phyloP scores from a whole-genome alignment of 495 filamentous ascomycete species.

The Neurospora sp. region DNA sequence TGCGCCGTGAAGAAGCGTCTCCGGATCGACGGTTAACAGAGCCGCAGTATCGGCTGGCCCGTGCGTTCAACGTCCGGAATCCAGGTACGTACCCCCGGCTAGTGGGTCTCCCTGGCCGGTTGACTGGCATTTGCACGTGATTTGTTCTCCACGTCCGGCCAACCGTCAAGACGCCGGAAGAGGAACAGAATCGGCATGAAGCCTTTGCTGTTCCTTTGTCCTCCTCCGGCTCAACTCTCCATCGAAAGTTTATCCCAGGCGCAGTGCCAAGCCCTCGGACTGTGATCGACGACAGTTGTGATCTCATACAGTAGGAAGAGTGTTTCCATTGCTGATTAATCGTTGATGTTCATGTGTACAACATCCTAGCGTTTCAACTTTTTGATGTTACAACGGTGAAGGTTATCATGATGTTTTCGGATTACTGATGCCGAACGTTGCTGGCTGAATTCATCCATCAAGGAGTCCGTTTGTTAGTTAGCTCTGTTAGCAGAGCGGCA shows the following conservation, averaged over 20 bases:
- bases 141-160: background rate
- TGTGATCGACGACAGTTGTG: background rate
- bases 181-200: background rate
- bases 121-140: background rate
- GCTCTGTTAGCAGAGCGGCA: background rate
- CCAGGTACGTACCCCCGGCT: background rate
- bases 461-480: background rate
- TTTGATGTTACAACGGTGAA: background rate
- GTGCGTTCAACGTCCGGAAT: background rate
- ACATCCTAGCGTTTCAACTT: background rate
- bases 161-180: background rate
- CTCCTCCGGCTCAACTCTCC: background rate
- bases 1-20: background rate
- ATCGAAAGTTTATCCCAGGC: background rate
- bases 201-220: background rate
- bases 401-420: background rate
- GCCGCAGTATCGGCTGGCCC: background rate
- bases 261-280: background rate
- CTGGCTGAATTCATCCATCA: background rate
- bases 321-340: background rate
- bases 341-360: background rate
- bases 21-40: background rate
- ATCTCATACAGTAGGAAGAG: background rate
- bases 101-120: background rate
- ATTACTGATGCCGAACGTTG: background rate